phyloP scores from a whole-genome alignment of 768 basidiomycete genomes.

The Lentinula sp. region DNA sequence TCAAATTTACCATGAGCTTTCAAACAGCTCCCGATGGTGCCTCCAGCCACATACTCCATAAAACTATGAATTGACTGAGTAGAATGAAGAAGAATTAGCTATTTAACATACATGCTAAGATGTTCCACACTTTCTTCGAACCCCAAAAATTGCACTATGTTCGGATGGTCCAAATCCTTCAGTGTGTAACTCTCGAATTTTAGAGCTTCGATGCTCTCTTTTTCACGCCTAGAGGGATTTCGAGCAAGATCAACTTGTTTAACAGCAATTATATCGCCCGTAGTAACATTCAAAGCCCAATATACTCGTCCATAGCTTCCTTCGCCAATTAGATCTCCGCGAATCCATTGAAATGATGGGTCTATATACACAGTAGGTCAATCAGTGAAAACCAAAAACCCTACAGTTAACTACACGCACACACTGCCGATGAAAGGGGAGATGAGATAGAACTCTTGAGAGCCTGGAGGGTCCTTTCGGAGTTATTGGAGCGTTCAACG shows the following conservation, averaged over 20 bases:
- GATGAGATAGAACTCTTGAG: background rate
- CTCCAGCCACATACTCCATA: conserved; percentile 93
- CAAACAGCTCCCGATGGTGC: conserved; percentile 79
- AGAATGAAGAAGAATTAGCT: background rate
- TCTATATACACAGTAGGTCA: background rate
- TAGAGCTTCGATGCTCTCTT: conserved; percentile 71
- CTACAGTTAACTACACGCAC: background rate
- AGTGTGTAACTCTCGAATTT: conserved; percentile 83
- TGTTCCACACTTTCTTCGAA: conserved; percentile 70
- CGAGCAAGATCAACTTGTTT: conserved; percentile 87
- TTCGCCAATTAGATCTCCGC: conserved; percentile 87
- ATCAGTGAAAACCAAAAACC: background rate
- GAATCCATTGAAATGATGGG: conserved; percentile 83
- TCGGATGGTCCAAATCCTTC: conserved; percentile 82
- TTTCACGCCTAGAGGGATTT: conserved; percentile 64
- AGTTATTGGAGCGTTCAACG: background rate
- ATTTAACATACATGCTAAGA: conserved; percentile 69
- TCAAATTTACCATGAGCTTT: conserved; percentile 77
- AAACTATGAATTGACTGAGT: conserved; percentile 46
- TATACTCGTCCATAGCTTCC: conserved; percentile 95
- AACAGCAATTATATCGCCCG: conserved; percentile 91
- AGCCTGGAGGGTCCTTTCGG: background rate
- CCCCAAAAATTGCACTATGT: conserved; percentile 91
- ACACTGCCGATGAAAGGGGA: background rate
- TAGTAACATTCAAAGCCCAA: conserved; percentile 81